Evolutionary conservation across 1,284 basidiomycete species (phyloP), one percentile per base, ranked within the genome.

Genomic region (Laetiporus sulphureus): DNA sequence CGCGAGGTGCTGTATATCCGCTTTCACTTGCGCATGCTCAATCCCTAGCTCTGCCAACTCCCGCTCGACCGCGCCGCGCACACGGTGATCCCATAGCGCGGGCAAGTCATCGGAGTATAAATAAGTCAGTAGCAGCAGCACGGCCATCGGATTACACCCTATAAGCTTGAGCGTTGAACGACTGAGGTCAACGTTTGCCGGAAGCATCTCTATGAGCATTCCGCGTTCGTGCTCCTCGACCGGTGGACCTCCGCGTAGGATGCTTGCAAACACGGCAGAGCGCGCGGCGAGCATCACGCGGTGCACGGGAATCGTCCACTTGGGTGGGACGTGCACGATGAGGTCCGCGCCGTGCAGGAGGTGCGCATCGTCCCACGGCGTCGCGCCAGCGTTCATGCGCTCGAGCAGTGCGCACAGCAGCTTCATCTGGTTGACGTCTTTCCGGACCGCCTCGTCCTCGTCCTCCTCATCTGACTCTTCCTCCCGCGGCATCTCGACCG

Each of bases 21-120:
- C 48, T 61, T 83, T 85, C 40, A 91, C 68, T 35, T 72, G 64
- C 1, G 53, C 52, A 13, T 74, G 61, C 5, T 67, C 66, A 4
- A 75, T 56, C 24, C 67, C 65, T 16, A 72, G 53, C n/a, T 50
- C 50, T 5, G 62, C 50, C 29, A 77, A 66, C 38, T 68, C 59
- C 3, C 57, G 57, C 33, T 69, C 67, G 2, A 87, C 63, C 2
- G 67, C 62, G 1, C 66, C 56, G 1, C 69, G 67, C 8, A 97
- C 71, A 10, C 91, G 79, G 10, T 73, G 70, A 55, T 97, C 93
- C 91, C 92, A 96, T 5, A 95, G 59, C 0, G 91, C 79, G 5
- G 89, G 71, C 0, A 94, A 61, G 21, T 83, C 75, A 59, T 98
- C 94, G 2, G 88, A 78, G 65, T 98, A 98, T 10, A 98, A 59